Evolutionary conservation across 495 filamentous ascomycete genomes (phyloP), one percentile per base, ranked within the genome.

Genomic region (Staphylotrichum tortipilum): DNA sequence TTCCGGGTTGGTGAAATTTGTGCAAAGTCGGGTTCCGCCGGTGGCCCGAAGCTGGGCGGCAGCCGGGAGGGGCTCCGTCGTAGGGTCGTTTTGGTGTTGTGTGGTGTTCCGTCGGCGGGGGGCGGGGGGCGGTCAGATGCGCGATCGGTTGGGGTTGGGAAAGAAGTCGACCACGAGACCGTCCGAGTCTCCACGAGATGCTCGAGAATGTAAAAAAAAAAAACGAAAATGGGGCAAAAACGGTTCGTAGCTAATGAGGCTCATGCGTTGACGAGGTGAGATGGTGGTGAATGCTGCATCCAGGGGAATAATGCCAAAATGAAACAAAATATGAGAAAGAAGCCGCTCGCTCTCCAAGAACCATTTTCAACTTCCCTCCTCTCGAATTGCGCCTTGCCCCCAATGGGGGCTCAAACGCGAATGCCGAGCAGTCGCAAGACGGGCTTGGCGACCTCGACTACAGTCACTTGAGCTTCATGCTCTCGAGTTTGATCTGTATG

Each of bases 401-500:
- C 3, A 11, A n/a, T 7, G 10, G 6, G 10, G 26, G 8, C 45
- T 31, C 40, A 2, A 31, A 9, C 28, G 47, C 9, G 21, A 1
- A 37, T 44, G 24, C 15, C n/a, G n/a, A 19, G 29, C 24, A 15
- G 23, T 10, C 12, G n/a, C 18, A 46, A 8, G 6, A 14, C 18
- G 47, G 10, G 29, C 26, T 18, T 28, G 23, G 2, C 21, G 9
- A 28, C n/a, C 29, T 19, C n/a, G 18, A n/a, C 28, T 43, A 35
- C 6, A 43, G 55, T 59, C 50, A 62, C 38, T 60, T 57, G 46
- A 78, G 55, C 21, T 59, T 66, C 50, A 81, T 33, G 8, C 47
- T 63, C 24, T 72, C 76, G 37, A 88, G 64, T 50, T 74, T 78
- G 36, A 72, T 75, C 60, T 83, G 74, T 10, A 90, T 68, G 30